phyloP scores from a whole-genome alignment of 768 basidiomycete species.

The Crassisporium funariophilum region DNA sequence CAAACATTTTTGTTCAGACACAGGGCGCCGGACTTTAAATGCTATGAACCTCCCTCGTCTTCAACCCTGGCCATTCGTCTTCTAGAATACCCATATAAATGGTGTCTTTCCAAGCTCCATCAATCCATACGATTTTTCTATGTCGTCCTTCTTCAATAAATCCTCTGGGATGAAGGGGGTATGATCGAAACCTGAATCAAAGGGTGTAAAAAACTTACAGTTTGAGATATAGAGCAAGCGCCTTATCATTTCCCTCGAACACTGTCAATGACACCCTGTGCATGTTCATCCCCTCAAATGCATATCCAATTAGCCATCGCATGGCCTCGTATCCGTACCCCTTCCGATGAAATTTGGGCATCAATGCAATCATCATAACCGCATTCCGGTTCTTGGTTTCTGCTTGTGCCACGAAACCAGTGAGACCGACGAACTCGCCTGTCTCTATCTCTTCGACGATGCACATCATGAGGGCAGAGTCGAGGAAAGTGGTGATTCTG shows the following conservation, averaged over 20 bases:
- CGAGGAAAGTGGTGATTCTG: constrained; percentile 10
- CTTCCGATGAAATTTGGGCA: constrained; percentile 17
- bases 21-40: no score
- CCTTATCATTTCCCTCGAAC: constrained; percentile 19
- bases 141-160: constrained; percentile 29
- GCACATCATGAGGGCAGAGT: constrained; percentile 13
- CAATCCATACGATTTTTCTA: constrained; percentile 25
- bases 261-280: constrained; percentile 20
- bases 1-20: no score
- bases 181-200: neutral
- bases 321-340: constrained; percentile 18
- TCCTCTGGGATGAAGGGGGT: constrained; percentile 15
- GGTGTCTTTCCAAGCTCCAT: constrained; percentile 28
- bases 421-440: constrained; percentile 13
- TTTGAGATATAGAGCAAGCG: constrained; percentile 14
- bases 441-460: constrained; percentile 13
- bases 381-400: constrained; percentile 19
- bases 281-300: constrained; percentile 15
- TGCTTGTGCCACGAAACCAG: constrained; percentile 6
- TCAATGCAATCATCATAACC: constrained; percentile 16
- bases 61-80: constrained; percentile 24
- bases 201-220: constrained; percentile 12
- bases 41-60: no score
- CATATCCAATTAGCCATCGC: constrained; percentile 17
- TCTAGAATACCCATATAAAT: constrained; percentile 28